Percentiles rank a stretch among this genome's conserved stretches.
phyloP scores from a whole-genome alignment of 306 rosid genomes.

The Fragaria iinumae region DNA sequence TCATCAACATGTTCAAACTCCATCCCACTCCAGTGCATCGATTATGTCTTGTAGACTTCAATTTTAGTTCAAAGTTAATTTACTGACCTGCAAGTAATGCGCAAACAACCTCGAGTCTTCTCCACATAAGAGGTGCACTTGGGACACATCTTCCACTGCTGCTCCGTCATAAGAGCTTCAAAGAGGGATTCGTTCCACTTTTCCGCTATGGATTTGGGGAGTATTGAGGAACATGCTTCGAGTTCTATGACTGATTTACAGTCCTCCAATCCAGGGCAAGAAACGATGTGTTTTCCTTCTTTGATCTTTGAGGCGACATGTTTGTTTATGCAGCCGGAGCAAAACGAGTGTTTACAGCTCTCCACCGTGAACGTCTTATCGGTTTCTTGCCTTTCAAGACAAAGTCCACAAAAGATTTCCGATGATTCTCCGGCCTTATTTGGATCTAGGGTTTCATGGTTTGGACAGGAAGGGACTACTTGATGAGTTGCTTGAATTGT shows the following conservation, averaged over 20 bases:
- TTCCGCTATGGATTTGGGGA: constrained; percentile 37
- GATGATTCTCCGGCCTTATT: constrained; percentile 16
- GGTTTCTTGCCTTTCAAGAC: constrained; percentile 26
- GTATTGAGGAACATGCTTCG: constrained; percentile 30
- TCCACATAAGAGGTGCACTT: constrained; percentile 43
- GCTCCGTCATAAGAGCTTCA: constrained; percentile 32
- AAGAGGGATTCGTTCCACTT: constrained; percentile 42
- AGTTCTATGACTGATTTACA: constrained; percentile 34
- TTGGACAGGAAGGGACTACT: not conserved
- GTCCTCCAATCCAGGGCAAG: constrained; percentile 39
- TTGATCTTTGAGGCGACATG: constrained; percentile 44
- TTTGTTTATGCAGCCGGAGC: constrained; percentile 44
- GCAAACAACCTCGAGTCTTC: constrained; percentile 46
- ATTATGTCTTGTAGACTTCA: no score
- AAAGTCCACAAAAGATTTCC: constrained; percentile 39
- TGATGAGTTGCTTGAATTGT: no score
- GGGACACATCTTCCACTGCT: constrained; percentile 58
- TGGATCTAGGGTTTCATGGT: not conserved
- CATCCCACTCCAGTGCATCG: no score
- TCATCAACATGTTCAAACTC: no score
- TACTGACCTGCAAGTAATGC: constrained; percentile 40
- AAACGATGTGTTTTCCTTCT: constrained; percentile 22
- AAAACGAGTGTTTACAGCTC: constrained; percentile 44
- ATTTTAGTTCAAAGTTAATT: not conserved
- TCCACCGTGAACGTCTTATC: constrained; percentile 33